These are phyloP conservation scores for Cyanodermella asteris DNA, from an alignment of 2,329 filamentous ascomycete species.

Conservation along the genomic window DNA sequence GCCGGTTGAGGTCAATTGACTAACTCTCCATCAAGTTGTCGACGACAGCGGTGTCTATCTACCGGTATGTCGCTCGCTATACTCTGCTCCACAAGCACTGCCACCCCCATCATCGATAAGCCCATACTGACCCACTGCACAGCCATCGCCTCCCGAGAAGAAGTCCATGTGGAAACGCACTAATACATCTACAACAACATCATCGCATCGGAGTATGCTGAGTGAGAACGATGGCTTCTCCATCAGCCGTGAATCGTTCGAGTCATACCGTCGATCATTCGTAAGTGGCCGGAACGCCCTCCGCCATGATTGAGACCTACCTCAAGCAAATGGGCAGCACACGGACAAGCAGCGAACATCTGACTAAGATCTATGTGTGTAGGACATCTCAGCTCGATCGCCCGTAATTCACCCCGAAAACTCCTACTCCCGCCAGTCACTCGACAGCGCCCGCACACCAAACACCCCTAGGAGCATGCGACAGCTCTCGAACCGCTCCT, in stretches of 20 bases:
- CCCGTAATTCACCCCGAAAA: constrained; percentile 42
- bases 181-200: constrained; percentile 24
- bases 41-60: constrained; percentile 90
- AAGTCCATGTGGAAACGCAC: constrained; percentile 52
- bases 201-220: constrained; percentile 40
- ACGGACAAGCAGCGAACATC: too few species aligned
- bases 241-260: constrained; percentile 90
- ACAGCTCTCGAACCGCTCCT: too few species aligned
- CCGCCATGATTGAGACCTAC: constrained; percentile 3
- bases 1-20: constrained; percentile 7
- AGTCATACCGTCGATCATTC: constrained; percentile 88
- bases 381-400: constrained; percentile 82
- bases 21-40: constrained; percentile 42
- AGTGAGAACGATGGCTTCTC: constrained; percentile 82
- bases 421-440: constrained; percentile 47
- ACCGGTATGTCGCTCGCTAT: constrained; percentile 36
- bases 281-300: constrained; percentile 30
- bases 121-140: constrained; percentile 6
- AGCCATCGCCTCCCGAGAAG: constrained; percentile 79
- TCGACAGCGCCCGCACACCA: constrained; percentile 50
- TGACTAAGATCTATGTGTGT: constrained; percentile 4
- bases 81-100: background rate
- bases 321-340: background rate
- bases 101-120: constrained; percentile 2
- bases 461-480: too few species aligned